Conservation (phyloP, 2,329 filamentous ascomycete genomes). For the Curvularia verruculosa region DNA sequence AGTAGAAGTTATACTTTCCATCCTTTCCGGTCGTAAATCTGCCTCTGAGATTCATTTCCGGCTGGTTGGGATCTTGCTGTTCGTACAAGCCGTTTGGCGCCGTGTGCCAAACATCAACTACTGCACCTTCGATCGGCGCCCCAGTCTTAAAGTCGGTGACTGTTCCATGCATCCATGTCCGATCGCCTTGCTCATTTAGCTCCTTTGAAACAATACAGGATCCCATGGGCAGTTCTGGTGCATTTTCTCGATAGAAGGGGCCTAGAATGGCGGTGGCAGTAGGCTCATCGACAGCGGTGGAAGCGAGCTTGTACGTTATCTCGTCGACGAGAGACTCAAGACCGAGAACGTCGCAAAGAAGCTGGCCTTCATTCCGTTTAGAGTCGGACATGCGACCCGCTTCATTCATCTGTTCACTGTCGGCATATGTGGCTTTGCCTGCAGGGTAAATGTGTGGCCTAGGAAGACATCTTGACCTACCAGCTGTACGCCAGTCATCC, state of each 20-base stretch:
- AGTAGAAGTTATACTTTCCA: slow-evolving; percentile 63
- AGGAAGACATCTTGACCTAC: slow-evolving; percentile 46
- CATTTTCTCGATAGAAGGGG: slow-evolving; percentile 80
- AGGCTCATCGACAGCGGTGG: slow-evolving; percentile 56
- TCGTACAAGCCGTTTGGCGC: slow-evolving; percentile 72
- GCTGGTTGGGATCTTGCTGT: slow-evolving; percentile 73
- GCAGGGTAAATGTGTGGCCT: not conserved
- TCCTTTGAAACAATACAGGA: slow-evolving; percentile 65
- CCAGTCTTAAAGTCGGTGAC: slow-evolving; percentile 65
- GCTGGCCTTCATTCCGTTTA: slow-evolving; percentile 67
- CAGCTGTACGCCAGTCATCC: slow-evolving; percentile 75
- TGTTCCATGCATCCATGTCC: slow-evolving; percentile 69
- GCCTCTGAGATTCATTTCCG: slow-evolving; percentile 76
- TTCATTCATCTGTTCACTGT: slow-evolving; percentile 59
- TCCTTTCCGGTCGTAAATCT: slow-evolving; percentile 70
- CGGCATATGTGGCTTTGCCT: slow-evolving; percentile 1
- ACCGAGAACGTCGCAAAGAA: slow-evolving; percentile 64
- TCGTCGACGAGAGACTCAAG: slow-evolving; percentile 73
- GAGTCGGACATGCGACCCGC: slow-evolving; percentile 67
- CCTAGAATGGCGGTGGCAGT: slow-evolving; percentile 82
- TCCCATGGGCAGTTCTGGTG: slow-evolving; percentile 73
- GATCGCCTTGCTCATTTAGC: slow-evolving; percentile 54
- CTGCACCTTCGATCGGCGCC: slow-evolving; percentile 67
- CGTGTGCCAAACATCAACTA: slow-evolving; percentile 80
- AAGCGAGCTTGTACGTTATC: slow-evolving; percentile 72